phyloP scores from a whole-genome alignment of 306 rosid genomes.

The Quercus glauca region DNA sequence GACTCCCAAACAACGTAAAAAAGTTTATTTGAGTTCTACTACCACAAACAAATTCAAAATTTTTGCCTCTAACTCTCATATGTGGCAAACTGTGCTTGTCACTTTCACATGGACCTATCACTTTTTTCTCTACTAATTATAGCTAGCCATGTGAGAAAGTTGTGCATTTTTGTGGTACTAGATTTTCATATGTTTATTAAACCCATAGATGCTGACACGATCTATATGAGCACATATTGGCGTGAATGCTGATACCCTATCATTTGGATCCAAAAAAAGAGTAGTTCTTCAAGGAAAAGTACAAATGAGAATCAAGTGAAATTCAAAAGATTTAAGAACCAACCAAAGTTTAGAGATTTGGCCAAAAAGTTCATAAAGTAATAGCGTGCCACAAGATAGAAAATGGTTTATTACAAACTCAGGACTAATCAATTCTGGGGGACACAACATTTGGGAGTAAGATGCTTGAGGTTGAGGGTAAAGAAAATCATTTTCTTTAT shows the following conservation, averaged over 20 bases:
- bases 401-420: not conserved
- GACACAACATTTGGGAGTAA: not conserved
- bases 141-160: no score
- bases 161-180: no score
- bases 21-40: no score
- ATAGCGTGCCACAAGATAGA: not conserved
- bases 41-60: no score
- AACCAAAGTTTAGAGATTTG: not conserved
- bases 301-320: not conserved
- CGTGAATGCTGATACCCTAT: not conserved
- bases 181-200: no score
- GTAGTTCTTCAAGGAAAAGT: not conserved
- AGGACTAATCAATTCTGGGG: not conserved
- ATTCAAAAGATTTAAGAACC: not conserved
- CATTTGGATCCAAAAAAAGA: not conserved
- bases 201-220: not conserved
- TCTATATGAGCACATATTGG: not conserved
- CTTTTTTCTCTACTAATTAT: not conserved
- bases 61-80: no score
- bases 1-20: no score
- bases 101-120: accelerated
- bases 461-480: not conserved
- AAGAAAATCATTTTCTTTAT: not conserved
- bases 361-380: not conserved
- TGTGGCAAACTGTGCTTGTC: no score